Evolutionary conservation across 352 stramenopile species (phyloP), one percentile per base, ranked within the genome.

Genomic region (Blastocystis hominis): DNA sequence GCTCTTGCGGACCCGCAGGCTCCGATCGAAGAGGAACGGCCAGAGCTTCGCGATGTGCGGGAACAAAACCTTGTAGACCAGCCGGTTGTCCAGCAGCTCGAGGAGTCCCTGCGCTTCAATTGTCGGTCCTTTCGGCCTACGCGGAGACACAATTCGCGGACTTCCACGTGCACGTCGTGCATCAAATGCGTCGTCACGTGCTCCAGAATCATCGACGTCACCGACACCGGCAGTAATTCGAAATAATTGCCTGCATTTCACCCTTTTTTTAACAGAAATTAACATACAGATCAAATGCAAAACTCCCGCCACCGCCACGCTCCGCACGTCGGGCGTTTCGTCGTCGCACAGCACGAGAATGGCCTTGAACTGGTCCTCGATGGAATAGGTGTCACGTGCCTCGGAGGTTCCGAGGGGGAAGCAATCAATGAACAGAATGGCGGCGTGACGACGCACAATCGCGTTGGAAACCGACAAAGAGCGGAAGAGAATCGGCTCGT

Each of bases 381-480:
- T 80, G n/a, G 69, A 80, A 36, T 80, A 80, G 20, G 24, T 44
- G 3, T 80, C 69, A 15, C 69, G 44, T 24, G 20, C 30, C 44
- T 80, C 69, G 54, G 42, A 63, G 1, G 44, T 61, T 13, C 69
- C 69, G 42, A 86, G 50, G 20, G 75, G 75, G 50, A 86, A 86
- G 53, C 59, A 72, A 42, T 86, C 63, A 15, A 24, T 86, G 59
- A 86, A 86, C 38, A 86, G 20, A 68, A 86, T 69, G 36, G 77
- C 59, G 7, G 75, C 75, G 38, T 86, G 59, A 4, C 63, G 59
- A 34, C 75, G 47, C 0, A 86, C 75, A 1, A n/a, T 1, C 6
- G 7, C 53, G 44, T 86, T 86, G 10, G 40, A 20, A 2, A 30
- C 53, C 4, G 59, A 15, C 24, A 86, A 42, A 2, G 54, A 59